A percentile compares a stretch with the other conserved stretches of the same genome.
Conservation (phyloP, 768 basidiomycete species). For the Leccinum imitatum region DNA sequence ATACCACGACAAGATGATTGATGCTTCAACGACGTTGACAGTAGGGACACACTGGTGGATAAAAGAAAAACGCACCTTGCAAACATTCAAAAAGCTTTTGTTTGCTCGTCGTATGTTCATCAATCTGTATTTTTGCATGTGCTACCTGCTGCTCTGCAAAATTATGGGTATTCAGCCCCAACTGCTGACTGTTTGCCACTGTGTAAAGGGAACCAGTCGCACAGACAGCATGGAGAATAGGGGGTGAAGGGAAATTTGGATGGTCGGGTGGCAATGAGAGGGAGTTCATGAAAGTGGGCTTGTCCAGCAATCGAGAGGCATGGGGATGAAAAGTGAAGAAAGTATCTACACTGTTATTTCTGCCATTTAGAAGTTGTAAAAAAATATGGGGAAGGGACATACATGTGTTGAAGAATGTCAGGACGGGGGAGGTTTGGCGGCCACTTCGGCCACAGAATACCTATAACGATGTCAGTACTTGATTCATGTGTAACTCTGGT, state of each 20-base stretch:
- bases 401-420: conserved; percentile 66
- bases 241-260: conserved; percentile 67
- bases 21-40: conserved; percentile 39
- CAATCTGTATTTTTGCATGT: conserved; percentile 50
- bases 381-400: conserved; percentile 23
- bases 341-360: conserved; percentile 55
- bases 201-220: conserved; percentile 78
- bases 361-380: background rate
- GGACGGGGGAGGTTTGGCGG: conserved; percentile 62
- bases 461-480: conserved; percentile 7
- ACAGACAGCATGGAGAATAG: conserved; percentile 84
- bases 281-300: conserved; percentile 59
- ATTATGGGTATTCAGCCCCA: conserved; percentile 19
- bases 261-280: conserved; percentile 66
- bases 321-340: conserved; percentile 82
- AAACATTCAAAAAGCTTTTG: conserved; percentile 56
- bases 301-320: conserved; percentile 68
- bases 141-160: conserved; percentile 68
- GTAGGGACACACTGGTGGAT: background rate
- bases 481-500: background rate
- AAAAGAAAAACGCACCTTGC: conserved; percentile 47
- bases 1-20: conserved; percentile 66
- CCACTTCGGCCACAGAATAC: conserved; percentile 43
- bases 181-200: conserved; percentile 41
- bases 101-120: conserved; percentile 48